Conservation (phyloP, 1,139 yeast species). For the Sugiyamaella grinbergsii region DNA sequence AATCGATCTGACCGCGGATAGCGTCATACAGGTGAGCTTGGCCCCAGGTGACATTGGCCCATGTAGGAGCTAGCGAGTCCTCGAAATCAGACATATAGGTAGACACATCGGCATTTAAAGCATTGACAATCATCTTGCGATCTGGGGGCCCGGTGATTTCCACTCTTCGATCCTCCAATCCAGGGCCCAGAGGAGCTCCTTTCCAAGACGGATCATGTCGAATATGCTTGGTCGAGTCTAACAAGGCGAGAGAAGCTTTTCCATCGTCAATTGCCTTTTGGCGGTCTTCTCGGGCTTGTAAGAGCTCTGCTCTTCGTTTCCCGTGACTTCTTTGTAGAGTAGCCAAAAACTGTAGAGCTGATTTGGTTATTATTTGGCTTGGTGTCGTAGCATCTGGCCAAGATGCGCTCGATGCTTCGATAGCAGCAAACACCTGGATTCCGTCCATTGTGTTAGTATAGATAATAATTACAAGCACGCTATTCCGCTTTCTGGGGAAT, state of each 20-base stretch:
- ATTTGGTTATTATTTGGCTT: constrained; percentile 55
- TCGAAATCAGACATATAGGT: constrained; percentile 96
- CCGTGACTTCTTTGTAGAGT: constrained; percentile 71
- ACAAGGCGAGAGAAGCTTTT: constrained; percentile 62
- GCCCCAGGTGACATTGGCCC: constrained; percentile 85
- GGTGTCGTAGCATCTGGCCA: constrained; percentile 25
- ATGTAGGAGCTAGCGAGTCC: constrained; percentile 94
- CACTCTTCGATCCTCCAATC: constrained; percentile 49
- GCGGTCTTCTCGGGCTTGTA: constrained; percentile 58
- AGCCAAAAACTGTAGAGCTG: constrained; percentile 70
- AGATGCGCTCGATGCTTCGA: constrained; percentile 8
- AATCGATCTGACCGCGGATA: constrained; percentile 66
- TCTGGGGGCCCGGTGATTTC: constrained; percentile 60
- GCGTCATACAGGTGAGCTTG: constrained; percentile 94
- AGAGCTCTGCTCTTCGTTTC: constrained; percentile 57
- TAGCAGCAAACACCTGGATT: constrained; percentile 19
- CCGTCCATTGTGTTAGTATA: constrained; percentile 13
- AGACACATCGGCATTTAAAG: constrained; percentile 83
- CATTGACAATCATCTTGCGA: constrained; percentile 92
- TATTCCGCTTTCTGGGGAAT: too few relatives aligned
- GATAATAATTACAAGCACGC: background rate
- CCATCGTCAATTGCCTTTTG: constrained; percentile 67
- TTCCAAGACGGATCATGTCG: constrained; percentile 75
- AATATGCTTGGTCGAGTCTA: constrained; percentile 66
- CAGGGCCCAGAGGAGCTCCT: constrained; percentile 73